Percentiles rank a stretch among this genome's conserved stretches.
These are phyloP conservation scores for Fomitopsis schrenkii DNA, from an alignment of 1,284 basidiomycete species.

Conservation along the genomic window DNA sequence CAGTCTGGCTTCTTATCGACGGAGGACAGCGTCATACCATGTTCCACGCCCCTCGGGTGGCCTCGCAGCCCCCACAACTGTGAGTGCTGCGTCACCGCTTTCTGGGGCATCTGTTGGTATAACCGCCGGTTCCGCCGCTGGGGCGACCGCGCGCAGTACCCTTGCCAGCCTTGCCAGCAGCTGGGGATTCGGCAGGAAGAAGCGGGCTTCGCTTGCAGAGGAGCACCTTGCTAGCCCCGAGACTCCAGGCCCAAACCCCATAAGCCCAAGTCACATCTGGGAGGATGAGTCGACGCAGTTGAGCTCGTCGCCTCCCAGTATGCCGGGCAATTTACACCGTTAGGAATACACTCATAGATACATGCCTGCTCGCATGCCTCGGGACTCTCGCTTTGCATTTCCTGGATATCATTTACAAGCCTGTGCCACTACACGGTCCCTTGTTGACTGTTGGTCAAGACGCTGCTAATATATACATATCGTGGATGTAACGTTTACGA, in stretches of 20 bases:
- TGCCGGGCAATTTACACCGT: neutral
- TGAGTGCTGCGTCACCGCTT: constrained; percentile 13
- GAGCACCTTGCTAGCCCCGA: neutral
- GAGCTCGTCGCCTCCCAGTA: constrained; percentile 6
- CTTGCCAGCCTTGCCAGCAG: constrained; percentile 62
- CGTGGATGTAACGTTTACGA: no score
- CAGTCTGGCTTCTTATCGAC: constrained; percentile 35
- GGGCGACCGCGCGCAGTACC: constrained; percentile 33
- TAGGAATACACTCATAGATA: neutral
- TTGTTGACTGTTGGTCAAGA: no score
- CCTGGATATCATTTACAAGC: neutral
- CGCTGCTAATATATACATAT: no score
- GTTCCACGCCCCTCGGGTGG: constrained; percentile 33
- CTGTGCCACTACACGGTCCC: no score
- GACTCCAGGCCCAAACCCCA: constrained; percentile 2
- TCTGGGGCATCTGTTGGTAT: constrained; percentile 6
- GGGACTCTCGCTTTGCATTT: neutral
- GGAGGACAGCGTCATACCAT: constrained; percentile 57
- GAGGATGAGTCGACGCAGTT: constrained; percentile 9
- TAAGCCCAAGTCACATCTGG: constrained; percentile 9
- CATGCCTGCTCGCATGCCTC: neutral
- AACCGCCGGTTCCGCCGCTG: constrained; percentile 12
- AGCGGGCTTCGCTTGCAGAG: constrained; percentile 29
- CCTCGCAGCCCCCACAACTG: constrained; percentile 18
- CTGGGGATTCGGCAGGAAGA: constrained; percentile 62